Percentiles rank a stretch among this genome's conserved stretches.
These are phyloP conservation scores for Apophysomyces sp. DNA, from an alignment of 371 early-diverging fungal genomes.

Conservation along the genomic window DNA sequence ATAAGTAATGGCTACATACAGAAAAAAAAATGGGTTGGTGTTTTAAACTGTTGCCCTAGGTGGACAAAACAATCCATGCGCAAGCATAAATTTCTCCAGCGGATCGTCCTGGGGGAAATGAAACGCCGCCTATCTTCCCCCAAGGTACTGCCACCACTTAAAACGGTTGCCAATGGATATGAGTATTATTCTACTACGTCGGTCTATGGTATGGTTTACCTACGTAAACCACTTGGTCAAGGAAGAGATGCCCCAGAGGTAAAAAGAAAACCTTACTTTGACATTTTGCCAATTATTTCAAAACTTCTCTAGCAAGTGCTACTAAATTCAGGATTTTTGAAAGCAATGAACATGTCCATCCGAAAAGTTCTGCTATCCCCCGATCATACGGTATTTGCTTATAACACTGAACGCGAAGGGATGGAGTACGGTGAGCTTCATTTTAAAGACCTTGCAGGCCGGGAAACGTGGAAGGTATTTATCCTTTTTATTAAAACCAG, in stretches of 20 bases:
- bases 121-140: slow-evolving; percentile 47
- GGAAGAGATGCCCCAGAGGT: slow-evolving; percentile 49
- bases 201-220: slow-evolving; percentile 57
- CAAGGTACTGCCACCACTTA: slow-evolving; percentile 47
- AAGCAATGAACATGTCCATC: slow-evolving; percentile 51
- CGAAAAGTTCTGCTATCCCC: slow-evolving; percentile 63
- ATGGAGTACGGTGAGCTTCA: slow-evolving; percentile 68
- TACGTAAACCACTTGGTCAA: slow-evolving; percentile 47
- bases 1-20: slow-evolving; percentile 53
- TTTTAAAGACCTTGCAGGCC: slow-evolving; percentile 48
- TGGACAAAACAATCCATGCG: slow-evolving; percentile 29
- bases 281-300: neutral
- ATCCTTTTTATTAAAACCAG: neutral
- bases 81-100: slow-evolving; percentile 31
- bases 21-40: neutral
- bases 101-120: slow-evolving; percentile 53
- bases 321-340: slow-evolving; percentile 55
- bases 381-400: slow-evolving; percentile 61
- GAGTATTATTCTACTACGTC: slow-evolving; percentile 66
- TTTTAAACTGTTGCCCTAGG: slow-evolving; percentile 8
- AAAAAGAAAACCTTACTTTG: neutral
- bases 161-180: slow-evolving; percentile 54
- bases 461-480: slow-evolving; percentile 37
- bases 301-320: slow-evolving; percentile 46
- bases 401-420: slow-evolving; percentile 58